Evolutionary conservation across 305 asterid species (phyloP), one percentile per base, ranked within the genome.

Genomic region (Fraxinus nigra): DNA sequence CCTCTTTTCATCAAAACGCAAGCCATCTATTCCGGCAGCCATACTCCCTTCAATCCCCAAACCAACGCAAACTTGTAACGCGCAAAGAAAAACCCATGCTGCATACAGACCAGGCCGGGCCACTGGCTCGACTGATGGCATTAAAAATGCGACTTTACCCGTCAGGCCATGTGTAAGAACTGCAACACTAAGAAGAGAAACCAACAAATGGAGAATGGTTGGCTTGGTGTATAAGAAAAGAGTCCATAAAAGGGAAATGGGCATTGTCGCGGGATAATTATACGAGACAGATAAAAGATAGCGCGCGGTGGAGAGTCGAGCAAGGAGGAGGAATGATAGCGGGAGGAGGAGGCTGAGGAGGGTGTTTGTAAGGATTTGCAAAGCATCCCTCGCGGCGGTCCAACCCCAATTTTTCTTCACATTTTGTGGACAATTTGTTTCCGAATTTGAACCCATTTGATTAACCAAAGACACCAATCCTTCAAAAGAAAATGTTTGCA

Each of bases 301-400:
- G 24, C 83, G 87, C 0, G 93, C 89, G 51, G 93, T 85, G 84
- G 97, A 83, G 84, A 91, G 87, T 69, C 95, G 89, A 76, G 94
- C 90, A 76, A 92, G 95, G 87, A 93, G 90, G 86, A 91, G 97
- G 82, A 90, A 93, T 0, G 97, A 89, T 77, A 92, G 93, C 14
- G 98, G 97, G 78, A 91, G 93, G 85, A 92, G 97, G 84, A 93
- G 98, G 84, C 94, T 88, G 78, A 95, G 97, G 77, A 92, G 89
- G 69, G 88, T 77, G 69, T 80, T 81, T 18, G 97, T 85, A 35
- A 93, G 28, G 11, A 89, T 85, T 54, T 84, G 92, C 67, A 89
- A 91, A 10, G 85, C 37, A 48, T 84, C 80, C 79, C 80, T 81
- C 79, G 5, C 72, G 46, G 78, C 56, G 4, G 61, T 51, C 48